Base-by-base conservation (phyloP, 73 alveolate genomes). In the Symbiodinium pilosum region DNA sequence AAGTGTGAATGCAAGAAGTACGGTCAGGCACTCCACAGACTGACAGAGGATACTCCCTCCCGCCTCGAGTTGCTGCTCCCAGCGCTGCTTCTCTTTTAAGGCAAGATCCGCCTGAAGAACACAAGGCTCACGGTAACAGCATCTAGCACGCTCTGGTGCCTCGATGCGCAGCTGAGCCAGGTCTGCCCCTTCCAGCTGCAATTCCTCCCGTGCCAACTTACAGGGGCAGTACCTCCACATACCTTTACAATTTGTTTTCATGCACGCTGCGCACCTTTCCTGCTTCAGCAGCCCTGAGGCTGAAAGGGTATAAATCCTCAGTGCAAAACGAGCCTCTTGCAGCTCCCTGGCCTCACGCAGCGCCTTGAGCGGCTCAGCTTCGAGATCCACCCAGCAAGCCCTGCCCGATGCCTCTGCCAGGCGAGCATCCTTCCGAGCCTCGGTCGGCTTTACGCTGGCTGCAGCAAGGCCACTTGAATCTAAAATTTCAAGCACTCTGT, bases 51-150 rank as follows among this genome's bases (percentile, higher is more conserved):
- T n/a, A 0, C 30, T 43, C 42, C 44, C 86, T 26, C 39, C 40
- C 7, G 93, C 93, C 93, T 86, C 93, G n/a, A 86, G 54, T 30
- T 86, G 93, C 56, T 30, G 52, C 64, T 86, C 93, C 93, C 93
- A 86, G 12, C 68, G 93, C 38, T 86, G 93, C 93, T 86, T 86
- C 83, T 86, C 83, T 59, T 86, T 86, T 54, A 86, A n/a, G 28
- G 83, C 93, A 81, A 86, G 34, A n/a, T 86, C 93, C 40, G 93
- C 93, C 93, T 86, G 9, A 8, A 9, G 40, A 21, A 21, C 71
- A 30, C 92, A 4, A 83, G 59, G 59, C 59, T 9, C 59, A 14
- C 59, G 21, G 14, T 47, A 75, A 75, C 42, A 75, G 30, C 44
- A 21, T 12, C 47, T 26, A 38, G 39, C 68, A 7, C 40, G 8